Base-by-base conservation (phyloP, 2,329 filamentous ascomycete species). In the Orbilia brochopaga region DNA sequence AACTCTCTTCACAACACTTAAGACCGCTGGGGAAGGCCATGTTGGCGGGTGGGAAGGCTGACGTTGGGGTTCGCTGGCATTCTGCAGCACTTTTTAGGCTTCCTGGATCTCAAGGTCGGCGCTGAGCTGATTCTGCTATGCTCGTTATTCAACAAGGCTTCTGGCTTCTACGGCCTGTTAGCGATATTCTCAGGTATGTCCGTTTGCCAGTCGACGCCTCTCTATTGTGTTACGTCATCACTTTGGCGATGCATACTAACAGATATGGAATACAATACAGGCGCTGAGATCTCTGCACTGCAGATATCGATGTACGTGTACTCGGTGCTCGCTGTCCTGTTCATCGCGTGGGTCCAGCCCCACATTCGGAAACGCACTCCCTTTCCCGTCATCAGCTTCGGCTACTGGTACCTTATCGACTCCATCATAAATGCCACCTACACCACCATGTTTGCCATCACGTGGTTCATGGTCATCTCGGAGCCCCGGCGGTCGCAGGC, bases 231-330 rank as follows among this genome's bases (percentile, higher is more conserved):
- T 48, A 55, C 23, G 11, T 44, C 27, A 30, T 11, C 1, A 10
- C 13, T n/a, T 19, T 64, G 32, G 30, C 27, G 24, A 59, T 15
- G 17, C 2, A n/a, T 56, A 13, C 52, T 21, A 13, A 50, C 46
- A 13, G 30, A 50, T 44, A 17, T 44, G 40, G 40, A 4, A 21
- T 3, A 10, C 19, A 3, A 19, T 21, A 1, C 50, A 72, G 93
- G 93, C 78, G 92, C 90, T 80, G 83, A 88, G 76, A 86, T 96
- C 74, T 92, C 91, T 60, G 84, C 87, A 30, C 85, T 94, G 23
- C 93, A 97, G 80, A 85, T 96, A 65, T 90, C 89, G 66, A 94
- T 95, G 84, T 97, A 96, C 83, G 84, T 96, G 54, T 96, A 96
- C 83, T 94, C 90, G 24, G 84, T 94, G 73, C 76, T 86, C 74